A percentile compares a stretch with the other conserved stretches of the same genome.
These are phyloP conservation scores for Ophiostoma sp. DNA, from an alignment of 2,329 filamentous ascomycete species.

Conservation along the genomic window DNA sequence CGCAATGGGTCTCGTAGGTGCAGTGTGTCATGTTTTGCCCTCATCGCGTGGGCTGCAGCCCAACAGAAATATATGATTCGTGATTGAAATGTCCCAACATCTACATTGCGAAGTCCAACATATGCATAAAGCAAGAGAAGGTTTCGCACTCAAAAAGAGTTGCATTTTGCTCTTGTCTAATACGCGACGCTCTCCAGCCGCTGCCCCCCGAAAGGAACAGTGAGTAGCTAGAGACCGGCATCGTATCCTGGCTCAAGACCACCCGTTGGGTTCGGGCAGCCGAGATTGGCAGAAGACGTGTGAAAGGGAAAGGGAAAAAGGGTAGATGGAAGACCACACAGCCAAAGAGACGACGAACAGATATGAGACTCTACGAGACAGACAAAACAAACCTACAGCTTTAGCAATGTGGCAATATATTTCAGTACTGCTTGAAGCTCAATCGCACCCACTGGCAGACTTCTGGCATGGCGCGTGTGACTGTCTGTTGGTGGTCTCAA, in stretches of 20 bases:
- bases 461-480: background rate
- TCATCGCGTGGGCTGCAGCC: background rate
- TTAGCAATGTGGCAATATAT: background rate
- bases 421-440: background rate
- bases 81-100: constrained; percentile 35
- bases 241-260: constrained; percentile 38
- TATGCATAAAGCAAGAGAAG: constrained; percentile 31
- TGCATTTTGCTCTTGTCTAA: constrained; percentile 37
- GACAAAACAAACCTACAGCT: background rate
- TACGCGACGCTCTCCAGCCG: constrained; percentile 28
- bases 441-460: background rate
- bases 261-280: constrained; percentile 32
- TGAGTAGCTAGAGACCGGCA: constrained; percentile 20
- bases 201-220: constrained; percentile 16
- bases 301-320: background rate
- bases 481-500: background rate
- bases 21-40: background rate
- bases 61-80: background rate
- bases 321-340: background rate
- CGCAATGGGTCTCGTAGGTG: background rate
- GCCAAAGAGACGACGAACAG: background rate
- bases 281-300: constrained; percentile 39
- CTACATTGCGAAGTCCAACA: constrained; percentile 40
- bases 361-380: background rate
- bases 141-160: constrained; percentile 41